Base-by-base conservation (phyloP, 1,139 yeast genomes). In the Candida sp. region DNA sequence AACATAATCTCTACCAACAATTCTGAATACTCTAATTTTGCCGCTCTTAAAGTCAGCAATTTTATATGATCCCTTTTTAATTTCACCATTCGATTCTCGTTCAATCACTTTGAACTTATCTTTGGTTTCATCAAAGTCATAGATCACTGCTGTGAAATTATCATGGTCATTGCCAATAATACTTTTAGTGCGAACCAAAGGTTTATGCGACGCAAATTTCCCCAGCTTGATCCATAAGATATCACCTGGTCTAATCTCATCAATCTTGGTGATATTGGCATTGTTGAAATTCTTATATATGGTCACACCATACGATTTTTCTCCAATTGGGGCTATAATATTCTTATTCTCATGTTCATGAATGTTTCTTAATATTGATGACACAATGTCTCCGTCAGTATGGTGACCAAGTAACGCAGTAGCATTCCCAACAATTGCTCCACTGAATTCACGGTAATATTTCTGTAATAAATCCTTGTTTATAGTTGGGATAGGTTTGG, bases 161-260 rank as follows among this genome's bases (percentile, higher is more conserved):
- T 60, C 64, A 15, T 60, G 63, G 12, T 64, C 73, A 3, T 76
- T 76, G 21, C 89, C 62, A 1, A 64, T 63, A 39, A 65, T 47
- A 2, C 66, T 50, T 50, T 70, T 75, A 42, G 57, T 55, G 19
- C 91, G 90, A 11, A 80, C 75, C 35, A 81, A 57, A 43, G 83
- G 77, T 57, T 83, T 84, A 53, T 84, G 88, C 6, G 83, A 79
- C 46, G 78, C 81, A 64, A 91, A 90, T 48, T 77, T 77, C 7
- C 90, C 96, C 46, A 81, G 80, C 54, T 84, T 79, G 50, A 89
- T 77, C 48, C 89, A 85, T 39, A 89, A 66, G 15, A 93, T 73
- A 60, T 93, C 98, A 45, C 99, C 99, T 0, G 95, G 83, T 41
- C 78, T 75, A 45, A 89, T 78, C 38, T 82, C 87, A 44, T 82